Conservation (phyloP, 1,284 basidiomycete species). For the Fomitiporia mediterranea region DNA sequence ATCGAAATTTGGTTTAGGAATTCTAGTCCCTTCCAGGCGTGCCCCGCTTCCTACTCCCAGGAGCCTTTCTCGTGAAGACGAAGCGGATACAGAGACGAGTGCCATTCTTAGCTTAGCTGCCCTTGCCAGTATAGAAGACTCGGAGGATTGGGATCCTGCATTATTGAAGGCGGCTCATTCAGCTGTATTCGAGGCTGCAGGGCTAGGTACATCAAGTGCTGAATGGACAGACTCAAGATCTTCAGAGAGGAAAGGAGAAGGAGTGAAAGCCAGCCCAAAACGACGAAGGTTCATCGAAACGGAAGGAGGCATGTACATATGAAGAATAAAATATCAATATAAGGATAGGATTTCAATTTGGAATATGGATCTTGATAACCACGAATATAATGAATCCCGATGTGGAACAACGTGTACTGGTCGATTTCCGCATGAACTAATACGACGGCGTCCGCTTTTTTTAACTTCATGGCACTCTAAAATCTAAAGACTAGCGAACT, state of each 20-base stretch:
- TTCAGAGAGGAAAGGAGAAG: constrained; percentile 6
- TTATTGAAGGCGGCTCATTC: constrained; percentile 32
- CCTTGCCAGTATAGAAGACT: background rate
- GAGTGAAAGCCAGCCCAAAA: constrained; percentile 4
- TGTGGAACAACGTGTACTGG: too few relatives aligned
- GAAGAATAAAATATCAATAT: background rate
- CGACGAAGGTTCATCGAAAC: constrained; percentile 32
- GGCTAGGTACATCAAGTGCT: constrained; percentile 20
- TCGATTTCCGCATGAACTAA: too few relatives aligned
- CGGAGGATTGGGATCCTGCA: constrained; percentile 11
- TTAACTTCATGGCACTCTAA: too few relatives aligned
- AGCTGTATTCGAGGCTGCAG: constrained; percentile 32
- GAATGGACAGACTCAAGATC: constrained; percentile 19
- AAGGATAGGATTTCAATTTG: too few relatives aligned
- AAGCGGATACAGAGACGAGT: background rate
- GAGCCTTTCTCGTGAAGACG: background rate
- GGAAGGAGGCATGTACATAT: constrained; percentile 59
- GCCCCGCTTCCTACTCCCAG: constrained; percentile 29
- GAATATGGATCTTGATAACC: too few relatives aligned
- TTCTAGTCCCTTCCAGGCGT: constrained; percentile 51
- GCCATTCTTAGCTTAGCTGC: background rate
- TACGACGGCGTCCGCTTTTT: too few relatives aligned
- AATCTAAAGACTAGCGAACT: too few relatives aligned
- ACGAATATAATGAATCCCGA: too few relatives aligned
- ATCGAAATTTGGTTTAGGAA: constrained; percentile 22